phyloP scores from a whole-genome alignment of 225 moss, liverwort and hornwort species.

The Bryoerythrophyllum caledonicum region DNA sequence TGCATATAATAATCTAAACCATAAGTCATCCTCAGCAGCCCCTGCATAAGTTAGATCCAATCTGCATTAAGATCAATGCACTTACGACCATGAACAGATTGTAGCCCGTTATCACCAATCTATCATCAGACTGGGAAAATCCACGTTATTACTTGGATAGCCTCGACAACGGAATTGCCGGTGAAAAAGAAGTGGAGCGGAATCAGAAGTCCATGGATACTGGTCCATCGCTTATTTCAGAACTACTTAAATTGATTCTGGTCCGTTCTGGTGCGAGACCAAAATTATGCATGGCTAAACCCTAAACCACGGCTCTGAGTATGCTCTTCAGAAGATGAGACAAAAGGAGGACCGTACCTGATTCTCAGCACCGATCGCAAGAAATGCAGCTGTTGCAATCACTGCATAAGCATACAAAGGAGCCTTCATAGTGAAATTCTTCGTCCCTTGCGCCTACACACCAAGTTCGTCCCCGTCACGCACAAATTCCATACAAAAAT shows the following conservation, averaged over 20 bases:
- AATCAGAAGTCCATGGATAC: background rate
- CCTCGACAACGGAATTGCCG: background rate
- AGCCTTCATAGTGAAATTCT: conserved; percentile 36
- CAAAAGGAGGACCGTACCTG: conserved; percentile 25
- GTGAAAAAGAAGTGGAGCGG: background rate
- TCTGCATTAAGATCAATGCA: background rate
- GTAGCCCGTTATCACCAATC: background rate
- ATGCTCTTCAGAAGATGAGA: background rate
- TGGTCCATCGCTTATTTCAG: too few species aligned
- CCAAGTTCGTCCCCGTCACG: conserved; percentile 16
- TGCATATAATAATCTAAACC: background rate
- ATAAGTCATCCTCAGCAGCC: background rate
- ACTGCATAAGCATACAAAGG: conserved; percentile 44
- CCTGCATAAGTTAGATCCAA: background rate
- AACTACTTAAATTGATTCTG: too few species aligned
- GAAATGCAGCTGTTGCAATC: conserved; percentile 43
- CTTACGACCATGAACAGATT: background rate
- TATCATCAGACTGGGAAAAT: background rate
- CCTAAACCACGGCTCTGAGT: background rate
- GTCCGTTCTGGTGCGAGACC: too few species aligned
- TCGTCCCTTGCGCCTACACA: conserved; percentile 34
- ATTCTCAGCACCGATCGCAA: conserved; percentile 40
- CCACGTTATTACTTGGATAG: background rate
- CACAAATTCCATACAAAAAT: background rate
- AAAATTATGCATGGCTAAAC: background rate